Evolutionary conservation across 208 protist species (phyloP), one percentile per base, ranked within the genome.

Genomic region (Leptomonas seymouri): DNA sequence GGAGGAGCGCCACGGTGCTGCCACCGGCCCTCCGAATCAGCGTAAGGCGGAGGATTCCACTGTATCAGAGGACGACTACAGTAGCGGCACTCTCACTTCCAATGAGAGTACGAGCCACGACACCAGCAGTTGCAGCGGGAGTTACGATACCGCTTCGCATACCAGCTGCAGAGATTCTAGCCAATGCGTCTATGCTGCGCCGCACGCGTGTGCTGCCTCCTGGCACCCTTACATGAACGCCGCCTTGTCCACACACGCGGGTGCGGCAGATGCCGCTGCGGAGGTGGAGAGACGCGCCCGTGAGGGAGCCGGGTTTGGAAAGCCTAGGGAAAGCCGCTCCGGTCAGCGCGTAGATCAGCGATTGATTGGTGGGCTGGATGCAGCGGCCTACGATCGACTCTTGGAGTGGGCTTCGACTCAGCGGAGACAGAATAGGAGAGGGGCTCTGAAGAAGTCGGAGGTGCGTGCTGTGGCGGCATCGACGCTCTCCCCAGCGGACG

Each of bases 201-300:
- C 54, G 34, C 30, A 67, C 16, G 54, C 11, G 5, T 68, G 48
- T 25, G 69, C 61, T 11, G 60, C 69, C 23, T 74, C 61, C 25
- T 63, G 69, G 45, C 61, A 56, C 23, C 61, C 44, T 14, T 30
- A 49, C 61, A 28, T 44, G 57, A 56, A 31, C 6, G 60, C 61
- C 14, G 20, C 31, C 8, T 30, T 63, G 12, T 74, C 60, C 42
- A 68, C 60, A 8, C 60, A 56, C 45, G 25, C 53, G 14, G 59
- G 20, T 25, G 46, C 57, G n/a, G 34, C 23, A 15, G 36, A 9
- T 0, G 48, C 39, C 8, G 50, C 34, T 21, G 31, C 44, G 27
- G 44, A 18, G 9, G 23, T 21, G 18, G 42, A 56, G 28, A 31
- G 27, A 1, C 21, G 15, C 15, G 28, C 51, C 8, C 27, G 14